phyloP scores from a whole-genome alignment of 2,329 filamentous ascomycete genomes.

The Trichophyton verrucosum region DNA sequence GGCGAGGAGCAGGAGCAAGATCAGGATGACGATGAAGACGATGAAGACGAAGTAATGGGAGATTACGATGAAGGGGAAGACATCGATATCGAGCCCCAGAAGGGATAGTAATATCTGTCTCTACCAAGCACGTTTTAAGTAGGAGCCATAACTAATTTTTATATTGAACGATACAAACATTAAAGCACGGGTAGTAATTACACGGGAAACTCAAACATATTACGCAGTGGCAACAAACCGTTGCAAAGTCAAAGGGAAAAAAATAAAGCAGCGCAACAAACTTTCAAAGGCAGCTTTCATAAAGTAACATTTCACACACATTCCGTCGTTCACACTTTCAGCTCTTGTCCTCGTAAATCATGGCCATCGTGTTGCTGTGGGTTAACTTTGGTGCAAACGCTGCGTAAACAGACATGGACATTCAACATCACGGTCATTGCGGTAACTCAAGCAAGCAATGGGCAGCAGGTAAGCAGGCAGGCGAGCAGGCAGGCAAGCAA shows the following conservation, averaged over 20 bases:
- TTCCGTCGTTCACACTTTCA: background rate
- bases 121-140: background rate
- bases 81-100: background rate
- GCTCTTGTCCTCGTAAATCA: background rate
- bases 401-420: background rate
- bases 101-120: background rate
- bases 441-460: background rate
- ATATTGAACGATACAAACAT: background rate
- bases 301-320: background rate
- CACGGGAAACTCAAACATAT: background rate
- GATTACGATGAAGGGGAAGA: conserved; percentile 1
- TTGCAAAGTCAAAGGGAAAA: background rate
- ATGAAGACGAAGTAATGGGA: conserved; percentile 8
- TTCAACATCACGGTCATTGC: background rate
- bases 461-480: too few relatives aligned
- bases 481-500: background rate
- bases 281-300: background rate
- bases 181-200: background rate
- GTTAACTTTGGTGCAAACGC: background rate
- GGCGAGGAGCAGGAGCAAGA: conserved; percentile 11
- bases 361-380: background rate
- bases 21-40: conserved; percentile 9
- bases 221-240: background rate
- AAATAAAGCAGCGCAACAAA: background rate
- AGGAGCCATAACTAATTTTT: background rate